Conservation (phyloP, 805 yeast genomes). For the Tetrapisispora pingtungensis region DNA sequence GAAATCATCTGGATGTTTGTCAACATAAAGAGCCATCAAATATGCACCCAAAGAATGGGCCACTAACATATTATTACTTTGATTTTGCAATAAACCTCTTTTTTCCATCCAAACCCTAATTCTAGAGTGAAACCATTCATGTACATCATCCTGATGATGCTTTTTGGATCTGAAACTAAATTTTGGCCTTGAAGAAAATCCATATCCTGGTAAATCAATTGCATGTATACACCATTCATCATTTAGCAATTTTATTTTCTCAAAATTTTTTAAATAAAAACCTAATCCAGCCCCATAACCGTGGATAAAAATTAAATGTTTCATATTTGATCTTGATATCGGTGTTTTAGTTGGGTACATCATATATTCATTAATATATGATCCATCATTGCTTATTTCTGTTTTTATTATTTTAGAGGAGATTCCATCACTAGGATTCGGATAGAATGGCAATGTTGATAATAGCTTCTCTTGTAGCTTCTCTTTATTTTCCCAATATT, state of each 20-base stretch:
- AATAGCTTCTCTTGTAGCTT: slow-evolving; percentile 39
- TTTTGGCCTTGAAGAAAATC: slow-evolving; percentile 73
- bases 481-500: slow-evolving; percentile 28
- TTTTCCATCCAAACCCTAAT: slow-evolving; percentile 34
- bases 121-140: slow-evolving; percentile 40
- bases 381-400: slow-evolving; percentile 36
- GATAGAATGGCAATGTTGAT: slow-evolving; percentile 38
- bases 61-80: slow-evolving; percentile 43
- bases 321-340: slow-evolving; percentile 11
- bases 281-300: slow-evolving; percentile 96
- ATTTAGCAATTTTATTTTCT: slow-evolving; percentile 33
- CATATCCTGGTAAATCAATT: slow-evolving; percentile 83
- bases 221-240: slow-evolving; percentile 71
- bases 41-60: slow-evolving; percentile 96
- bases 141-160: slow-evolving; percentile 20
- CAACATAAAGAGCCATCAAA: slow-evolving; percentile 56
- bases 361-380: slow-evolving; percentile 66
- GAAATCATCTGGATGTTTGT: slow-evolving; percentile 50
- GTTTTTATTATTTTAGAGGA: slow-evolving; percentile 28
- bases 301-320: slow-evolving; percentile 67
- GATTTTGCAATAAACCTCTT: slow-evolving; percentile 14
- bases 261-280: slow-evolving; percentile 67
- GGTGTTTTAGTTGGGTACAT: slow-evolving; percentile 41
- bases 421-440: slow-evolving; percentile 25
- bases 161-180: slow-evolving; percentile 35